phyloP scores from a whole-genome alignment of 2,329 filamentous ascomycete species.

The Periglandula ipomoeae region DNA sequence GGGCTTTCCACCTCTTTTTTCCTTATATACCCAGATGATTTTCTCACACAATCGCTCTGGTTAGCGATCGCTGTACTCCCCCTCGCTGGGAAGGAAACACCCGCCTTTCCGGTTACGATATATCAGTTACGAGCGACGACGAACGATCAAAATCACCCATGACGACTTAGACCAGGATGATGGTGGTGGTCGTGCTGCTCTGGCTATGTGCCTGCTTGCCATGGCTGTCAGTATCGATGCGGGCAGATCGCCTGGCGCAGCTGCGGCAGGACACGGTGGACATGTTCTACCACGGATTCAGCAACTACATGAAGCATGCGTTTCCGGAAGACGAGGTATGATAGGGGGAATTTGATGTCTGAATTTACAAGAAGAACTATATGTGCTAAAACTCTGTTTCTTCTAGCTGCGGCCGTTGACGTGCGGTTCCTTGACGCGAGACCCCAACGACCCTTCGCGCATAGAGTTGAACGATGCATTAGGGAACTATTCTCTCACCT shows the following conservation, averaged over 20 bases:
- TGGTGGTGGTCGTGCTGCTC: conserved; percentile 15
- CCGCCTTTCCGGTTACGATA: background rate
- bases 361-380: no score
- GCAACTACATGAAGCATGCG: conserved; percentile 88
- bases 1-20: background rate
- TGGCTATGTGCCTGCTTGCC: conserved; percentile 23
- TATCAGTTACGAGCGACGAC: no score
- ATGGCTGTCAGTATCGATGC: conserved; percentile 43
- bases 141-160: background rate
- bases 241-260: conserved; percentile 42
- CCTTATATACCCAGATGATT: background rate
- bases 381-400: conserved; percentile 5
- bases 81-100: no score
- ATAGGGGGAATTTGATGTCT: no score
- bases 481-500: conserved; percentile 91
- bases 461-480: conserved; percentile 90
- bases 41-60: background rate
- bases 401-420: conserved; percentile 70
- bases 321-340: conserved; percentile 87
- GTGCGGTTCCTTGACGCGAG: conserved; percentile 76
- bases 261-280: conserved; percentile 54
- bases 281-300: conserved; percentile 95
- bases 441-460: conserved; percentile 67
- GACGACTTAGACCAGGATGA: conserved; percentile 18
- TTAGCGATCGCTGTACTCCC: background rate